phyloP scores from a whole-genome alignment of 352 stramenopile genomes.

The Peronospora farinosa region DNA sequence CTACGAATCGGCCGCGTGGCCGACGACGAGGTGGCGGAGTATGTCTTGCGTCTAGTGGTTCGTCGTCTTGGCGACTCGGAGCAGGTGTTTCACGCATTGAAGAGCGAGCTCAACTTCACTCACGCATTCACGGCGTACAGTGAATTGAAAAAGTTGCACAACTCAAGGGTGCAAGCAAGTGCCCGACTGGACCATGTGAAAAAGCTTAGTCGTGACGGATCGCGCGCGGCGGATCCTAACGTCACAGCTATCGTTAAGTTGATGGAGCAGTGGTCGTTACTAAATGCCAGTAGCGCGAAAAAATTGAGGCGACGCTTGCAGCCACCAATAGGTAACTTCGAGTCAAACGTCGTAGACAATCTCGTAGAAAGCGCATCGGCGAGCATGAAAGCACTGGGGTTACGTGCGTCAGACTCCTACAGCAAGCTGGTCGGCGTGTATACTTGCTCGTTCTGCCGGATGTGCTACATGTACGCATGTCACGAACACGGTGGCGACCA shows the following conservation, averaged over 20 bases:
- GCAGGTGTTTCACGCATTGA: constrained; percentile 32
- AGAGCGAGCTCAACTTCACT: constrained; percentile 28
- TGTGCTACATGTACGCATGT: constrained; percentile 90
- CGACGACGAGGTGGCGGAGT: constrained; percentile 40
- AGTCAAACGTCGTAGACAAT: constrained; percentile 42
- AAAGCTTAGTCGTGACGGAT: constrained; percentile 9
- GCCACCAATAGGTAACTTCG: constrained; percentile 41
- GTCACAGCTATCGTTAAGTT: constrained; percentile 19
- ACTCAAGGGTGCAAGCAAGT: constrained; percentile 10
- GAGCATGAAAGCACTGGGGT: constrained; percentile 25
- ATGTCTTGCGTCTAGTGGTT: constrained; percentile 35
- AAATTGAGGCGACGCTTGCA: constrained; percentile 29
- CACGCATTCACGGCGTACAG: constrained; percentile 36
- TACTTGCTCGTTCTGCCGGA: constrained; percentile 81
- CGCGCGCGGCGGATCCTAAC: constrained; percentile 1
- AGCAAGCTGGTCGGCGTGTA: constrained; percentile 73
- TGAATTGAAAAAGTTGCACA: constrained; percentile 30
- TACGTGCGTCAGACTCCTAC: constrained; percentile 56
- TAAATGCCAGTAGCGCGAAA: constrained; percentile 7
- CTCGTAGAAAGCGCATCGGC: constrained; percentile 12
- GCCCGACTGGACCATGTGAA: constrained; percentile 10
- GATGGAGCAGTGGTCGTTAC: constrained; percentile 16
- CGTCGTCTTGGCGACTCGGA: constrained; percentile 26
- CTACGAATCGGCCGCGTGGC: constrained; percentile 15
- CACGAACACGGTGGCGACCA: constrained; percentile 83